Evolutionary conservation across 1,139 yeast genomes (phyloP).

Genomic region (Sugiyamaella grinbergsii): DNA sequence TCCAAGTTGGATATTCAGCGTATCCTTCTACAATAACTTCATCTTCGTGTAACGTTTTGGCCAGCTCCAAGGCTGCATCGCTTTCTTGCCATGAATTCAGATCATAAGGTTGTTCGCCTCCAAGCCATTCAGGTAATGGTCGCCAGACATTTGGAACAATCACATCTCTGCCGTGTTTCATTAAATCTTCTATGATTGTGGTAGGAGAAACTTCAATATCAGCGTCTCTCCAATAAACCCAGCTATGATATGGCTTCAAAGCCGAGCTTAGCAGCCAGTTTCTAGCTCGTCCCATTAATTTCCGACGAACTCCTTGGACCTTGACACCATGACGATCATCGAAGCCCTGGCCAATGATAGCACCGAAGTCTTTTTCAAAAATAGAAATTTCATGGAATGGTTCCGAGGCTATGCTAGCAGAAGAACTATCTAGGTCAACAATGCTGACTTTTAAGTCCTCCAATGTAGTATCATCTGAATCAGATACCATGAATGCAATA

Average conservation of each 20-base stretch:
- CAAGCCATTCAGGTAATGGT: conserved; percentile 87
- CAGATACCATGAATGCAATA: conserved; percentile 64
- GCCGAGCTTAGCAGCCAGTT: conserved; percentile 69
- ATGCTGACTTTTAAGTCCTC: conserved; percentile 50
- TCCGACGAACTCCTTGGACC: conserved; percentile 73
- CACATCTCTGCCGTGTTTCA: conserved; percentile 66
- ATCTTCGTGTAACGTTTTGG: conserved; percentile 76
- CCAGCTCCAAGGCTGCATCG: conserved; percentile 79
- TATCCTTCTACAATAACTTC: conserved; percentile 92
- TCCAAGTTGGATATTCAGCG: conserved; percentile 90
- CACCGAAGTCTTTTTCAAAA: conserved; percentile 65
- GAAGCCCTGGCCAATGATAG: conserved; percentile 77
- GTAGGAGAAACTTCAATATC: conserved; percentile 67
- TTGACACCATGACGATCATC: conserved; percentile 74
- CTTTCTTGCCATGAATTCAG: conserved; percentile 89
- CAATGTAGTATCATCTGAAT: conserved; percentile 68
- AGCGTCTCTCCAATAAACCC: conserved; percentile 82
- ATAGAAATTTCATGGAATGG: conserved; percentile 62
- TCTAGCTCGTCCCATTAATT: conserved; percentile 72
- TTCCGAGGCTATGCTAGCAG: conserved; percentile 55
- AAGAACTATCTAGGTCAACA: conserved; percentile 53
- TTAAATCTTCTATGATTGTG: conserved; percentile 62
- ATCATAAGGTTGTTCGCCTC: conserved; percentile 87
- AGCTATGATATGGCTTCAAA: conserved; percentile 65
- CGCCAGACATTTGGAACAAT: conserved; percentile 91